Conservation (phyloP, 176 grass and related monocot species). For the Avena sativa region DNA sequence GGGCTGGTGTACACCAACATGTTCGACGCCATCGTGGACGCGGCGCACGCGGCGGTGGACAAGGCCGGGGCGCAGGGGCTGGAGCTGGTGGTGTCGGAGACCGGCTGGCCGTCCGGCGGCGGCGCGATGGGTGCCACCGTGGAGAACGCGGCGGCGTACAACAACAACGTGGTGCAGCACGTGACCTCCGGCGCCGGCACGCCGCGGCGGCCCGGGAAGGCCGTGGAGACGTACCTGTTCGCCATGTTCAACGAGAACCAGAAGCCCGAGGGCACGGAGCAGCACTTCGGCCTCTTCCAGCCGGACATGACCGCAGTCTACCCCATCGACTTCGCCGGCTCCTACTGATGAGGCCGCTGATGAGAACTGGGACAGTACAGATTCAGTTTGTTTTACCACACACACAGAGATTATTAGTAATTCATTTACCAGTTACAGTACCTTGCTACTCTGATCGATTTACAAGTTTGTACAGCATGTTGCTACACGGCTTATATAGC, state of each 20-base stretch:
- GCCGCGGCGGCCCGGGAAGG: slow-evolving; percentile 69
- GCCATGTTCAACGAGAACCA: slow-evolving; percentile 99
- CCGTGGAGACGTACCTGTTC: slow-evolving; percentile 87
- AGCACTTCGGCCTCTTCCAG: slow-evolving; percentile 81
- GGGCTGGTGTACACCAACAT: slow-evolving; percentile 79
- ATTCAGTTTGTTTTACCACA: slow-evolving; percentile 5
- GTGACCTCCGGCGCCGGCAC: slow-evolving; percentile 52
- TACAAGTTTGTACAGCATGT: neutral
- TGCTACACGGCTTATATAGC: neutral
- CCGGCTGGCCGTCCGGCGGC: slow-evolving; percentile 91
- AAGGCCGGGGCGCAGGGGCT: slow-evolving; percentile 59
- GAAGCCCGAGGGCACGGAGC: slow-evolving; percentile 82
- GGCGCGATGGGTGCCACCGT: slow-evolving; percentile 56
- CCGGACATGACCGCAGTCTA: slow-evolving; percentile 91
- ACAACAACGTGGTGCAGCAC: slow-evolving; percentile 78
- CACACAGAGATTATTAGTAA: neutral
- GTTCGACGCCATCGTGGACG: slow-evolving; percentile 94
- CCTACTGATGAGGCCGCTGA: neutral
- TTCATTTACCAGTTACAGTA: neutral
- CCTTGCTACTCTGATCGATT: neutral
- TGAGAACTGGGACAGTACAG: neutral
- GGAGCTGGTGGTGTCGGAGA: slow-evolving; percentile 89
- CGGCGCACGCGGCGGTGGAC: slow-evolving; percentile 80
- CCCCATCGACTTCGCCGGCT: slow-evolving; percentile 73
- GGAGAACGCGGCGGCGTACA: slow-evolving; percentile 84